Conservation (phyloP, 78 protist genomes). For the Dictyostelium discoideum region DNA sequence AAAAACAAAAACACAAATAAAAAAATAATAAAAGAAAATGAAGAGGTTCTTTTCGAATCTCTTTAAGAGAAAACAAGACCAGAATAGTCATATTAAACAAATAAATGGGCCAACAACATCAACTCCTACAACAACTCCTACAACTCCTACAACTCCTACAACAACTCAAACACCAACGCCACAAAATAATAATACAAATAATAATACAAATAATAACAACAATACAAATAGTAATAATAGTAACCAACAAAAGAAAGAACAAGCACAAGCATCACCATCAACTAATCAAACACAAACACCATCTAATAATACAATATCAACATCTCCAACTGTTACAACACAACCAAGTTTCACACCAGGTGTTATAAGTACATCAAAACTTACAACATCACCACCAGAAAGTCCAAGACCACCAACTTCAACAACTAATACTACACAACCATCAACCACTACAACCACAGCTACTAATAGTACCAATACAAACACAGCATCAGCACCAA, state of each 20-base stretch:
- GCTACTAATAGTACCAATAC: background rate
- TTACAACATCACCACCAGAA: slow-evolving; percentile 7
- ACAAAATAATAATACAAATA: background rate
- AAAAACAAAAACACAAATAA: background rate
- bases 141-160: background rate
- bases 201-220: background rate
- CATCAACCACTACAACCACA: background rate
- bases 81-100: background rate
- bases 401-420: background rate
- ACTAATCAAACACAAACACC: background rate
- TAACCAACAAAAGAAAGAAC: background rate
- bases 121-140: background rate
- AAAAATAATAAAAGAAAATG: background rate
- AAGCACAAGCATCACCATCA: background rate
- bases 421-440: background rate
- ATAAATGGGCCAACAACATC: background rate
- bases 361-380: slow-evolving; percentile 16
- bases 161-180: background rate
- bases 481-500: background rate
- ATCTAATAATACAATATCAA: background rate
- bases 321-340: background rate
- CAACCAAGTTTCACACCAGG: slow-evolving; percentile 9
- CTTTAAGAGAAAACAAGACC: slow-evolving; percentile 12
- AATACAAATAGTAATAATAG: too few relatives aligned
- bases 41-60: slow-evolving; percentile 25